These are phyloP conservation scores for Heimioporus sp. DNA, from an alignment of 768 basidiomycete genomes.

Conservation along the genomic window DNA sequence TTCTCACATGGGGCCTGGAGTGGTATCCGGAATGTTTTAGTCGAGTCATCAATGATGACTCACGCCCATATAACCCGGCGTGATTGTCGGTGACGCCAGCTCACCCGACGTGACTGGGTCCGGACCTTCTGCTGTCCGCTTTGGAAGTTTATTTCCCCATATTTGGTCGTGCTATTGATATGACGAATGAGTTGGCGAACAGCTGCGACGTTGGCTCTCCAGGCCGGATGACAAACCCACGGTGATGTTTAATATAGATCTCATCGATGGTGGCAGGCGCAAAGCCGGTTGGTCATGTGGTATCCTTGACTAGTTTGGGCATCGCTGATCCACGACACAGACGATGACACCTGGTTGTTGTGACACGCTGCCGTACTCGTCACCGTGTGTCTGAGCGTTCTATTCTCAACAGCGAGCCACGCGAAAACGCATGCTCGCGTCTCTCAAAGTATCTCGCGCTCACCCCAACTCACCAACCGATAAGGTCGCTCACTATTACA, in stretches of 20 bases:
- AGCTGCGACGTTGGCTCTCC: not conserved
- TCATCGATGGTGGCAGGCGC: no score
- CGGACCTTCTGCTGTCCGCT: not conserved
- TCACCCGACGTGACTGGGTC: not conserved
- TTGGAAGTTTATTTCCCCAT: constrained; percentile 4
- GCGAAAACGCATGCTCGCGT: not conserved
- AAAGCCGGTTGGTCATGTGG: no score
- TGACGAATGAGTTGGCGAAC: not conserved
- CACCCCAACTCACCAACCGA: not conserved
- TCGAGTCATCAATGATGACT: not conserved
- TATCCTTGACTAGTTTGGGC: no score
- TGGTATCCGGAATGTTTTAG: no score
- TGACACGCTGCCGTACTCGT: not conserved
- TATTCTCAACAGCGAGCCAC: not conserved
- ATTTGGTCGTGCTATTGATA: not conserved
- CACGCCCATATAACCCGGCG: not conserved
- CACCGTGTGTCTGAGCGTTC: not conserved
- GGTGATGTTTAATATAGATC: no score
- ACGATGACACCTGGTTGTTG: no score
- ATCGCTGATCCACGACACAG: no score
- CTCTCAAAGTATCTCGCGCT: not conserved
- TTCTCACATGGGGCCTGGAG: no score
- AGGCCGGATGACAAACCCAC: no score
- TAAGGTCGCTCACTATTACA: not conserved
- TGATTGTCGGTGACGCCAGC: not conserved